Base-by-base conservation (phyloP, 306 rosid genomes). In the Trifolium pratense region DNA sequence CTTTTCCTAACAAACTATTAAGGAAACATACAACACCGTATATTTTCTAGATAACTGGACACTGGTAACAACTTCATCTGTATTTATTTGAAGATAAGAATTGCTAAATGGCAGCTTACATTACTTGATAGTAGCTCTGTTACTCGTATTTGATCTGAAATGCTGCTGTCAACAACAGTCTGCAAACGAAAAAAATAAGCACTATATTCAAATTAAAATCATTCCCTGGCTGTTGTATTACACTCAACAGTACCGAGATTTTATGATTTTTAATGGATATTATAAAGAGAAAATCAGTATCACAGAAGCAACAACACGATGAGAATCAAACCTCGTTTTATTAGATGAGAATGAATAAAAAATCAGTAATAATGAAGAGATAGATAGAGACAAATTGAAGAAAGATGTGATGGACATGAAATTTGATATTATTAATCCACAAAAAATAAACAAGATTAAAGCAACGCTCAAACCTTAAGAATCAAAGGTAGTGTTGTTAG, bases 71-170 rank as follows among this genome's bases (percentile, higher is more conserved):
- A 68, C 53, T 49, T 56, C 55, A 42, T 17, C 73, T 43, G 7
- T 49, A 25, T 60, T 64, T 15, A 46, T 32, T 68, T 34, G 49
- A 8, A 48, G 58, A 68, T 4, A 18, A 58, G 53, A 29, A 25
- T 45, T 66, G 61, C 75, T 9, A 16, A 53, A 45, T 51, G 58
- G 23, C 70, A 82, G 80, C 98, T 93, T 86, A 93, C 98, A 88
- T 93, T 95, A 79, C 76, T 84, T 73, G 87, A 76, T 78, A 93
- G 86, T 75, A 91, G 86, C 49, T 93, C 97, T 0, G 91, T 76
- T 73, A 93, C 81, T 76, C 96, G 94, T 86, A 93, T 79, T 82
- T 91, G 97, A 83, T 93, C 98, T 66, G 92, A 71, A 78, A 93
- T 85, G 75, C 98, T 89, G 80, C 92, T 89, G 78, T 91, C 98